Evolutionary conservation across 352 stramenopile species (phyloP).

Genomic region (Globisporangium viniferum): DNA sequence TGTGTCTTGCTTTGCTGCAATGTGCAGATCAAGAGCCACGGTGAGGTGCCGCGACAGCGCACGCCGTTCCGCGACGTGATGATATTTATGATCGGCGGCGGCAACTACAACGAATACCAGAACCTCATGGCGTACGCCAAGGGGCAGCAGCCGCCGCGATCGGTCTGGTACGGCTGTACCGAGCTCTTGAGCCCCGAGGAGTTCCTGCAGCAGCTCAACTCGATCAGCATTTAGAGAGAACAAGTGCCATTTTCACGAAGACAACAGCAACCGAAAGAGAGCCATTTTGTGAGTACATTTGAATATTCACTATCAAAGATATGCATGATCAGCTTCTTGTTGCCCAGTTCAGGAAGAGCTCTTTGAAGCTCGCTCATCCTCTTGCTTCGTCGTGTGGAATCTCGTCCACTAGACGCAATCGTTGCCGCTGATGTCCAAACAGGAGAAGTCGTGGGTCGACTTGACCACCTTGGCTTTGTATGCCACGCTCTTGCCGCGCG

Average conservation of each 20-base stretch:
- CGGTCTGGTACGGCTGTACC: conserved; percentile 87
- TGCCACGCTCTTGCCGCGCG: conserved; percentile 58
- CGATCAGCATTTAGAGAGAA: conserved; percentile 44
- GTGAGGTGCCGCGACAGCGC: conserved; percentile 68
- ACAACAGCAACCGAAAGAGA: background rate
- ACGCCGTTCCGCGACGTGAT: conserved; percentile 80
- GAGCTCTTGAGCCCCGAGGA: conserved; percentile 86
- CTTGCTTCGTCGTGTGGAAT: background rate
- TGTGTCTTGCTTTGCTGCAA: background rate
- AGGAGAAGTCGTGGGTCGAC: conserved; percentile 70
- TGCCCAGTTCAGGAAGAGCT: background rate
- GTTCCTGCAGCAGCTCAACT: conserved; percentile 86
- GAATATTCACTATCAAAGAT: background rate
- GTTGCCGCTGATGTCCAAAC: conserved; percentile 70
- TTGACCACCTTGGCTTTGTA: conserved; percentile 84
- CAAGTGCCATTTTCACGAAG: background rate
- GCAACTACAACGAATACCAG: conserved; percentile 88
- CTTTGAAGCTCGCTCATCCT: background rate
- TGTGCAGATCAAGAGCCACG: conserved; percentile 62
- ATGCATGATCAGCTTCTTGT: background rate
- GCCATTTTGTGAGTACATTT: background rate
- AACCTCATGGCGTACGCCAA: conserved; percentile 84
- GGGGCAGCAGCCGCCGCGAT: conserved; percentile 55
- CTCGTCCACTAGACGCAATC: conserved; percentile 44
- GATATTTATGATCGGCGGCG: conserved; percentile 87